Base-by-base conservation (phyloP, 495 filamentous ascomycete genomes). In the Penicillium turbatum region DNA sequence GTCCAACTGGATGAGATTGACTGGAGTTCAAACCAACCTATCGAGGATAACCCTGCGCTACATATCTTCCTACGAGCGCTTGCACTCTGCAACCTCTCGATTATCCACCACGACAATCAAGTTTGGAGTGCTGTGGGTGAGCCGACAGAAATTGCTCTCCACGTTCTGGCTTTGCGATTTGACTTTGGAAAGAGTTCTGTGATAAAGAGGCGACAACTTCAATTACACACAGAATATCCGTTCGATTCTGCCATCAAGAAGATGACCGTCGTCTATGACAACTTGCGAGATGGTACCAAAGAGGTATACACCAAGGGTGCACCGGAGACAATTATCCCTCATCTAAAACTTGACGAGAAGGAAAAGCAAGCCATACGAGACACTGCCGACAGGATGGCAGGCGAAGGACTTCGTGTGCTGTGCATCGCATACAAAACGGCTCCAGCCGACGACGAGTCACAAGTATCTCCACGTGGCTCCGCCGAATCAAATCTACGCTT, bases 161-260 rank as follows among this genome's bases (percentile, higher is more conserved):
- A 91, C 56, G 85, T 93, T 35, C 87, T 93, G 53, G 80, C 86
- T 0, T 76, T 85, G 63, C 81, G 89, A 32, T 90, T 90, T 61
- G 72, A 82, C 12, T 74, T 72, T 48, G 84, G 82, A 42, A 81
- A 79, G 43, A 82, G 80, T 55, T 78, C 74, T 52, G 57, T 77
- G 2, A 65, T 84, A 11, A 72, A 76, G 36, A 61, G 68, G 2
- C 60, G 73, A 3, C 83, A 81, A 12, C 85, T 88, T 76, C 74
- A 79, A 44, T 82, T 89, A 55, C 65, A 84, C 13, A 80, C 79
- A 32, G 89, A 93, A 66, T 92, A 88, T 59, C 86, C 87, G 6
- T 93, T 93, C 51, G 88, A 93, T 64, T 88, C 84, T 49, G 77
- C 76, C 40, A 86, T 93, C 72, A 93, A 92, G 73, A 81, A 85